Percentiles rank a stretch among this genome's conserved stretches.
phyloP scores from a whole-genome alignment of 2,329 filamentous ascomycete species.

The Neonectria magnoliae region DNA sequence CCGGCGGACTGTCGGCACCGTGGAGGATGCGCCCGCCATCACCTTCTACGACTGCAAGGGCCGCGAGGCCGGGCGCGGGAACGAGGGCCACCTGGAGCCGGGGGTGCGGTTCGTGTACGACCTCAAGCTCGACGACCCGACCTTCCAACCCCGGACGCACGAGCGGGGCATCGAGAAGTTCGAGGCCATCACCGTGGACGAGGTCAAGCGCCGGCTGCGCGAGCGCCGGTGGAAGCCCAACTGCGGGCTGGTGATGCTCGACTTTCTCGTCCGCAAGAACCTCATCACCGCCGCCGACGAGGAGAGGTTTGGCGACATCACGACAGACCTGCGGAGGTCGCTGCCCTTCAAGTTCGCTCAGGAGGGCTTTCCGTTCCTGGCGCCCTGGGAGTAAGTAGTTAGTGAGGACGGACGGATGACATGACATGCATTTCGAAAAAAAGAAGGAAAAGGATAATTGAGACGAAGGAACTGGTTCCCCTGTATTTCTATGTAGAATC shows the following conservation, averaged over 20 bases:
- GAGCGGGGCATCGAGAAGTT: slow-evolving; percentile 45
- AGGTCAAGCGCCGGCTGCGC: slow-evolving; percentile 44
- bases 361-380: slow-evolving; percentile 25
- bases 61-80: slow-evolving; percentile 39
- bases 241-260: slow-evolving; percentile 52
- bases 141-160: slow-evolving; percentile 36
- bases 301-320: slow-evolving; percentile 34
- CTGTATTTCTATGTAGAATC: slow-evolving; percentile 21
- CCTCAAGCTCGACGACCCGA: slow-evolving; percentile 42
- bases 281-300: slow-evolving; percentile 41
- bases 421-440: not conserved
- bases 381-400: slow-evolving; percentile 4
- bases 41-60: slow-evolving; percentile 50
- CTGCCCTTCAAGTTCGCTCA: slow-evolving; percentile 42
- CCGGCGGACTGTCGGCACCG: slow-evolving; percentile 33
- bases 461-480: slow-evolving; percentile 2
- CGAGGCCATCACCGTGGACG: slow-evolving; percentile 39
- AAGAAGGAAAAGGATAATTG: not conserved
- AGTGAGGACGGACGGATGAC: not conserved
- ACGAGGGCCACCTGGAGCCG: slow-evolving; percentile 49
- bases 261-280: slow-evolving; percentile 48
- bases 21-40: slow-evolving; percentile 40
- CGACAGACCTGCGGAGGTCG: slow-evolving; percentile 35
- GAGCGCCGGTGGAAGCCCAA: slow-evolving; percentile 50
- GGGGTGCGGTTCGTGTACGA: slow-evolving; percentile 52